Conservation (phyloP, 257 asterid species). For the Solanum chiquidenum region DNA sequence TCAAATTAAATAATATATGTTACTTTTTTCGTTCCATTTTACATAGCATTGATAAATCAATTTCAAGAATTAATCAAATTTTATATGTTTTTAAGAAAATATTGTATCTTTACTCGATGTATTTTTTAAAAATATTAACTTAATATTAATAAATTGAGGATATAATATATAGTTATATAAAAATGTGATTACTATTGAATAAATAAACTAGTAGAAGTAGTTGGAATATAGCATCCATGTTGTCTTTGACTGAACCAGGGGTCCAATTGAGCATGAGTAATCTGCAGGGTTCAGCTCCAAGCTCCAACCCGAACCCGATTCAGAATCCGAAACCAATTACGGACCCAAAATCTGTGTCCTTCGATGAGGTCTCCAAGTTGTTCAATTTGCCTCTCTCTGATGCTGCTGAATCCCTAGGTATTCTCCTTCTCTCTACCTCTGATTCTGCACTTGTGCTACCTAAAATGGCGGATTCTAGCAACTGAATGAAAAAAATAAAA, state of each 20-base stretch:
- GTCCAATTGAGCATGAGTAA: conserved; percentile 17
- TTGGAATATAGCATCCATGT: neutral
- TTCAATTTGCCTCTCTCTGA: conserved; percentile 53
- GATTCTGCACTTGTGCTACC: neutral
- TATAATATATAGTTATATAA: fast-evolving
- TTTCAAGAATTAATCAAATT: neutral
- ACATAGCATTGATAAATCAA: too few relatives aligned
- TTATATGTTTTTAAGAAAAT: too few relatives aligned
- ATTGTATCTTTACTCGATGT: fast-evolving
- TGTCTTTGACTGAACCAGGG: neutral
- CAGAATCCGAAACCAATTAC: conserved; percentile 3
- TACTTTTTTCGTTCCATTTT: too few relatives aligned
- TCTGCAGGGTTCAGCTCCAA: conserved; percentile 17
- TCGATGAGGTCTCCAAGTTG: conserved; percentile 36
- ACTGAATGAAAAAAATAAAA: neutral
- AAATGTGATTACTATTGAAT: neutral
- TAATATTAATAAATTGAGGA: too few relatives aligned
- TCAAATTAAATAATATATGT: too few relatives aligned
- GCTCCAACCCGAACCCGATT: conserved; percentile 3
- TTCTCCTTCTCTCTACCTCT: neutral
- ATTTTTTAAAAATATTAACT: too few relatives aligned
- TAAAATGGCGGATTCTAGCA: neutral
- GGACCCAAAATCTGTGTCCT: conserved; percentile 24
- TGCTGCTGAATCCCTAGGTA: conserved; percentile 61
- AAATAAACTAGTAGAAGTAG: neutral